Evolutionary conservation across 1,139 yeast genomes (phyloP).

Genomic region (Debaryomyces robertsiae): DNA sequence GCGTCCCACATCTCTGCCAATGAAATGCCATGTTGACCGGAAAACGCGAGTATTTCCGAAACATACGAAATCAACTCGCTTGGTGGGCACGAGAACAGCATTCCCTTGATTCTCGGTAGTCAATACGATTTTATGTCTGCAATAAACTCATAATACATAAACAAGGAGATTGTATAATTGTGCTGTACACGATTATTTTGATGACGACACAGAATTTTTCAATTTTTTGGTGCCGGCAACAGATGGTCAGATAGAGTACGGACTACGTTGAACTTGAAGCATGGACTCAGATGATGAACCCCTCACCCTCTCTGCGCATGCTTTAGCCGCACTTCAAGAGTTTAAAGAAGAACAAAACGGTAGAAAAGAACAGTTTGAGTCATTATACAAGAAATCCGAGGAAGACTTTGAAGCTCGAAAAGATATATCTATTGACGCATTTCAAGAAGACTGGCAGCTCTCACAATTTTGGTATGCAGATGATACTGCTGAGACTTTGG

Average conservation of each 20-base stretch:
- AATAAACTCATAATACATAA: neutral
- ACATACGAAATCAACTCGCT: slow-evolving; percentile 31
- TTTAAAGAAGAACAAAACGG: slow-evolving; percentile 68
- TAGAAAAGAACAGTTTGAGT: slow-evolving; percentile 60
- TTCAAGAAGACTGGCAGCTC: slow-evolving; percentile 90
- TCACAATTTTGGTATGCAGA: slow-evolving; percentile 91
- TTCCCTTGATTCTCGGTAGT: slow-evolving; percentile 4
- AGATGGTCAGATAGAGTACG: too few species aligned
- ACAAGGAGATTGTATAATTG: slow-evolving; percentile 3
- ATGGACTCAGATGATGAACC: slow-evolving; percentile 48
- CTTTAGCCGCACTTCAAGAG: slow-evolving; percentile 77
- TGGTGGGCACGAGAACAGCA: slow-evolving; percentile 32
- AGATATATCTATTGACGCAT: slow-evolving; percentile 55
- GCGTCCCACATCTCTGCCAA: slow-evolving; percentile 35
- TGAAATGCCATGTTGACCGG: slow-evolving; percentile 37
- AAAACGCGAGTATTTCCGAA: slow-evolving; percentile 36
- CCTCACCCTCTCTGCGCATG: slow-evolving; percentile 60
- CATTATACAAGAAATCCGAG: slow-evolving; percentile 62
- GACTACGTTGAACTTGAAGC: slow-evolving; percentile 5
- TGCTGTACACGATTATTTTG: neutral
- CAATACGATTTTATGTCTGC: neutral
- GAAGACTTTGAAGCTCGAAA: slow-evolving; percentile 39
- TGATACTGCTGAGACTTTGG: slow-evolving; percentile 66
- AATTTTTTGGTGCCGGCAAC: too few species aligned
- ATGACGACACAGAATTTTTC: slow-evolving; percentile 8